phyloP scores from a whole-genome alignment of 371 early-diverging fungal genomes.

The Haplosporangium sp. region DNA sequence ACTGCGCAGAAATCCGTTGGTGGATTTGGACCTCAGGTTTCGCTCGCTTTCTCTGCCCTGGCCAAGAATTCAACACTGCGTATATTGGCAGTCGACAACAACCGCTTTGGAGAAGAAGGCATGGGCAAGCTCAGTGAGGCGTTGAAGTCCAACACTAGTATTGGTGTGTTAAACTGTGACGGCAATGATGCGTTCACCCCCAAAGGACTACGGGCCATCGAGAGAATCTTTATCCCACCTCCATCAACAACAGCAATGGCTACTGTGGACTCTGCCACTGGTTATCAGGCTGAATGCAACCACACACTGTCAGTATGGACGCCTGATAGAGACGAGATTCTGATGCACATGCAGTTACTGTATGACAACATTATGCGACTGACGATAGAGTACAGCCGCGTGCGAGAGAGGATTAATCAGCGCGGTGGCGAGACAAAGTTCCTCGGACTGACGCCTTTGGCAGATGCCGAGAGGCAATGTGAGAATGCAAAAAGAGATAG shows the following conservation, averaged over 20 bases:
- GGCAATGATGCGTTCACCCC: slow-evolving; percentile 44
- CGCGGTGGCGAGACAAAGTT: slow-evolving; percentile 1
- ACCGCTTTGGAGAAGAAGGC: slow-evolving; percentile 32
- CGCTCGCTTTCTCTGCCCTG: slow-evolving; percentile 30
- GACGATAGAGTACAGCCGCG: neutral
- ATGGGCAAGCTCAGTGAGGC: slow-evolving; percentile 25
- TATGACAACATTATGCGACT: slow-evolving; percentile 5
- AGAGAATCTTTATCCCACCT: slow-evolving; percentile 18
- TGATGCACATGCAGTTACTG: slow-evolving; percentile 23
- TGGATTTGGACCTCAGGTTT: slow-evolving; percentile 28
- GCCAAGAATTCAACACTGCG: slow-evolving; percentile 24
- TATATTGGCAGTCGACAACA: slow-evolving; percentile 26
- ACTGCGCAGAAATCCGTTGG: slow-evolving; percentile 7
- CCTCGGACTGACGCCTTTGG: neutral
- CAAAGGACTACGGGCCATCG: slow-evolving; percentile 22
- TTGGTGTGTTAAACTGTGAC: slow-evolving; percentile 30
- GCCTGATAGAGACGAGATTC: slow-evolving; percentile 21
- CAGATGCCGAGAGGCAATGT: slow-evolving; percentile 4
- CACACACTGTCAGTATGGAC: slow-evolving; percentile 24
- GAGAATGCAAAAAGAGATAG: slow-evolving; percentile 5
- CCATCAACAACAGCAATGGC: neutral
- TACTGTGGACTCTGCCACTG: neutral
- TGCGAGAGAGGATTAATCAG: neutral
- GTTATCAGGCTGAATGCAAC: slow-evolving; percentile 7
- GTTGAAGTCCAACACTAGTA: slow-evolving; percentile 11